Evolutionary conservation across 768 basidiomycete genomes (phyloP).

Genomic region (Auriscalpium orientale): DNA sequence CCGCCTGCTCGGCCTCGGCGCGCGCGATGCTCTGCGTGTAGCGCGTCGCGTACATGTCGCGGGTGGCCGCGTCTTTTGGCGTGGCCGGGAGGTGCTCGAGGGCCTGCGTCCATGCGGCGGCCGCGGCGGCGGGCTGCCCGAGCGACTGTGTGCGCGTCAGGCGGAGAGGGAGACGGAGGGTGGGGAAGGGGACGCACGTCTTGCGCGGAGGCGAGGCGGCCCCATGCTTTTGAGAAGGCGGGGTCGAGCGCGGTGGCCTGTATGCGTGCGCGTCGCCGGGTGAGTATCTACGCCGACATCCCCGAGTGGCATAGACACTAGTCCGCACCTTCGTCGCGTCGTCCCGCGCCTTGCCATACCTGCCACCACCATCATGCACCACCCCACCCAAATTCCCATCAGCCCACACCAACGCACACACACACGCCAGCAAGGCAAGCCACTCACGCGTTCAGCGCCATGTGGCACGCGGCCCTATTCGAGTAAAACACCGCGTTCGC

Average conservation of each 20-base stretch:
- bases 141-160: background rate
- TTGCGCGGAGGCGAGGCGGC: background rate
- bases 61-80: no score
- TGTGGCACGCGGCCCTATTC: background rate
- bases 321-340: background rate
- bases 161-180: no score
- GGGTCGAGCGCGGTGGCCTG: background rate
- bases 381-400: no score
- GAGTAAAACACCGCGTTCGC: background rate
- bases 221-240: background rate
- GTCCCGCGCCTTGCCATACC: background rate
- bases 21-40: no score
- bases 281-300: no score
- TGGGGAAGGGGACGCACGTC: background rate
- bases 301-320: no score
- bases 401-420: no score
- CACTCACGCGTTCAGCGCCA: background rate
- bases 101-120: background rate
- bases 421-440: background rate
- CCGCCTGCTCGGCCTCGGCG: no score
- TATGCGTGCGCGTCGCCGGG: no score
- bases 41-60: no score
- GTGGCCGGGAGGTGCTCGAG: background rate
- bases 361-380: no score
- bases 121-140: background rate